Conservation (phyloP, 2,329 filamentous ascomycete species). For the Pseudogymnoascus sp. region DNA sequence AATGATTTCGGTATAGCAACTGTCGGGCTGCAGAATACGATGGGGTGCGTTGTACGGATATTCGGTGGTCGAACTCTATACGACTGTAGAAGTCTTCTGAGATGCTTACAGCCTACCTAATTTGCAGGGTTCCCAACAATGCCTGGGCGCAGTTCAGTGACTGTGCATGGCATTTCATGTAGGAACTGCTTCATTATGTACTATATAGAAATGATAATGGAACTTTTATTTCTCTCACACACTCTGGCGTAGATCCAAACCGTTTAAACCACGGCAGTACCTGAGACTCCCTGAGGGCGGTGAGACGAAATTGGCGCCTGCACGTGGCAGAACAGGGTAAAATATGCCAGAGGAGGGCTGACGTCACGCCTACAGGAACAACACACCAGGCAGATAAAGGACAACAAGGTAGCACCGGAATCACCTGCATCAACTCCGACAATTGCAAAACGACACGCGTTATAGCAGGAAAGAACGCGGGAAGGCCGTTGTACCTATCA, state of each 20-base stretch:
- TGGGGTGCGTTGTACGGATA: neutral
- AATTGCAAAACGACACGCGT: slow-evolving; percentile 6
- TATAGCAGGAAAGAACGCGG: neutral
- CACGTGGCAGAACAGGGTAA: neutral
- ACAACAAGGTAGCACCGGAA: neutral
- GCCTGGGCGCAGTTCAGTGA: neutral
- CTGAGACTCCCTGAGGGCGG: neutral
- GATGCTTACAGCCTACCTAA: neutral
- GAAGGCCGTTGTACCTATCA: neutral
- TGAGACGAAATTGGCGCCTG: neutral
- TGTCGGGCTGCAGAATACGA: neutral
- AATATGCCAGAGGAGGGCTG: neutral
- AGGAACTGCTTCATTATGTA: neutral
- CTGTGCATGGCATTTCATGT: neutral
- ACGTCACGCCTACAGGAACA: slow-evolving; percentile 2
- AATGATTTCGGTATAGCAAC: neutral
- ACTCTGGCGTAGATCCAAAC: neutral
- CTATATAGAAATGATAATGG: neutral
- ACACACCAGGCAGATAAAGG: slow-evolving; percentile 8
- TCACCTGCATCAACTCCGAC: neutral
- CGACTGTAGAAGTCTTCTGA: neutral
- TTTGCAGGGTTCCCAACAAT: neutral
- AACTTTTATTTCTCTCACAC: neutral
- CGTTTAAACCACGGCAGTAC: neutral
- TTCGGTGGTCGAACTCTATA: neutral